phyloP scores from a whole-genome alignment of 768 basidiomycete genomes.

The Omphalotus guepiniiformis region DNA sequence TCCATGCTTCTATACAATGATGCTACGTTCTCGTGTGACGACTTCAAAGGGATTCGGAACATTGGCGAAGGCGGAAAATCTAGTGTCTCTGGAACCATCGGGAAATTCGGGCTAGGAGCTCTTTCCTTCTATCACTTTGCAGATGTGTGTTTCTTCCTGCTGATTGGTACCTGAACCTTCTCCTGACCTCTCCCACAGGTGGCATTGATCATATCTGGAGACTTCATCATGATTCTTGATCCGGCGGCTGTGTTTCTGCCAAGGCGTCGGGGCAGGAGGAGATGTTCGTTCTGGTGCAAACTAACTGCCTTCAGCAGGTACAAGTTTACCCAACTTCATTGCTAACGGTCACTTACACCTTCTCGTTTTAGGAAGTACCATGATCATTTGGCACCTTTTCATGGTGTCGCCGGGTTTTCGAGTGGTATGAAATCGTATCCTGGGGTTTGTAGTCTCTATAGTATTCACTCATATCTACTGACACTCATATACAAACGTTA shows the following conservation, averaged over 20 bases:
- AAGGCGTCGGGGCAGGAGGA: slow-evolving; percentile 14
- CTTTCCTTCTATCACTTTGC: slow-evolving; percentile 51
- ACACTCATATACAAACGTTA: background rate
- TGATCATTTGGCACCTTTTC: slow-evolving; percentile 34
- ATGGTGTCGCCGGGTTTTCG: slow-evolving; percentile 40
- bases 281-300: slow-evolving; percentile 27
- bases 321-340: slow-evolving; percentile 3
- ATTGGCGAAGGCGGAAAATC: slow-evolving; percentile 44
- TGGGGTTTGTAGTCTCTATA: slow-evolving; percentile 31
- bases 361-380: slow-evolving; percentile 33
- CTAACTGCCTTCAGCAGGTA: slow-evolving; percentile 33
- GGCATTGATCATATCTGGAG: slow-evolving; percentile 28
- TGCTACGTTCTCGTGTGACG: slow-evolving; percentile 32
- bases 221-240: slow-evolving; percentile 35
- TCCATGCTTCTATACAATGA: slow-evolving; percentile 45
- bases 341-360: too few relatives aligned
- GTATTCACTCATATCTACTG: background rate
- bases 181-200: slow-evolving; percentile 18
- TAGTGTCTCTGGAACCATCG: slow-evolving; percentile 34
- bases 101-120: slow-evolving; percentile 49
- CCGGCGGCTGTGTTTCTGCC: slow-evolving; percentile 41
- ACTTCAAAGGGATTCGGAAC: slow-evolving; percentile 42
- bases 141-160: slow-evolving; percentile 29
- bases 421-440: slow-evolving; percentile 24
- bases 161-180: background rate